Base-by-base conservation (phyloP, 1,284 basidiomycete genomes). In the Athelia sp. region DNA sequence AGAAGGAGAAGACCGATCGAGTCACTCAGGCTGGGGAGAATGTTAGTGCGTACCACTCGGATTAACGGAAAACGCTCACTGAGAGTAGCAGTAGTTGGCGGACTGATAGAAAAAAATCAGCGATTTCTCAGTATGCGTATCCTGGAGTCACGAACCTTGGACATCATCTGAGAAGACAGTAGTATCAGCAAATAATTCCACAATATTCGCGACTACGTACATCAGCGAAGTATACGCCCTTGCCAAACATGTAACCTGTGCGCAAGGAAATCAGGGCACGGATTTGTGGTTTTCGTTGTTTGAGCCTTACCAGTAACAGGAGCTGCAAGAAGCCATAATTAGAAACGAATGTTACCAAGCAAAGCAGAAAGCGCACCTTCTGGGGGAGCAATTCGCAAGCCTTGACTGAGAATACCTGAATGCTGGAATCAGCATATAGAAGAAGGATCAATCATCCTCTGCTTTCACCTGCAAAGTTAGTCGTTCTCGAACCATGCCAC, bases 191-290 rank as follows among this genome's bases (percentile, higher is more conserved):
- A 45, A 21, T 32, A 4, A 29, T 29, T n/a, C n/a, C n/a, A 29
- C 26, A 29, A 4, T 4, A 29, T 6, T 6, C 26, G 26, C 6
- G 26, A 29, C 4, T n/a, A 60, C 78, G 62, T 56, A 80, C 79
- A 64, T 85, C 81, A 11, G 82, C 82, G 49, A 84, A 81, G 60
- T 84, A 84, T 23, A 82, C 78, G 40, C 82, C 83, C 64, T 84
- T 84, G 47, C 82, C 82, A 57, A 84, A 84, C 82, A 82, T 83
- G 59, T 83, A 83, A 63, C 76, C 26, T 29, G 26, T 29, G 13
- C 6, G 13, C 26, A 13, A 29, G 6, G 26, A 29, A 13, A 13
- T 29, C 4, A 29, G 26, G 26, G 26, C 4, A 13, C 26, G 26
- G 13, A 4, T 29, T 13, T 4, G 13, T 29, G 26, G 13, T 13